Base-by-base conservation (phyloP, 257 asterid genomes). In the Przewalskia tangutica region DNA sequence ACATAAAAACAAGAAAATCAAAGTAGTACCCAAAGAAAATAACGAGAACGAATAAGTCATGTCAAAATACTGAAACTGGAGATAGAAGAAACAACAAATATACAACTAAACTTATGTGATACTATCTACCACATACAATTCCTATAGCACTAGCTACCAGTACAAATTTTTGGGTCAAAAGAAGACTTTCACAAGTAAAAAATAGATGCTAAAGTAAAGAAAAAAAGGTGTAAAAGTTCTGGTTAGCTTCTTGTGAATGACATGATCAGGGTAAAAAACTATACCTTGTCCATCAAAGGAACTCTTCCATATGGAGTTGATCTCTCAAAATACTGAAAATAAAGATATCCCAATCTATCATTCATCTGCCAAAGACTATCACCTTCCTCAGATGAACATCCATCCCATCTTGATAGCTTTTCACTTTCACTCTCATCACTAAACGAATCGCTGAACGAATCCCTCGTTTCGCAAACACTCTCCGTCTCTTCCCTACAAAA, bases 201-300 rank as follows among this genome's bases (percentile, higher is more conserved):
- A 56, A 56, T 17, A 12, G 79, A 8, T 11, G 12, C 79, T 6
- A 6, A 64, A 50, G 20, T 64, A 27, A 27, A 27, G 1, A 2
- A 42, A 62, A 77, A 46, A 27, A 16, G 54, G 59, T 58, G 46
- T 14, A 76, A 76, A 58, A 55, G 32, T 12, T 83, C 53, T 2
- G 32, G 46, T 32, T 16, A 42, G 66, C 53, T 68, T 63, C 38
- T 51, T 27, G 11, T 53, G 6, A 12, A 42, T 23, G 16, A 16
- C 32, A 70, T 23, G 53, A 44, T 42, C 36, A 20, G 20, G 13
- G 4, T 12, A 60, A 36, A 80, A 78, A 12, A 27, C 18, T 12
- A 51, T 80, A 89, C 92, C 92, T 89, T 89, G 85, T 89, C 92
- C 92, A 83, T 77, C 38, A 89, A 87, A 88, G 92, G 92, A 81